Evolutionary conservation across 345 rosid genomes (phyloP), one percentile per base, ranked within the genome.

Genomic region (Citrus mangshanensis): DNA sequence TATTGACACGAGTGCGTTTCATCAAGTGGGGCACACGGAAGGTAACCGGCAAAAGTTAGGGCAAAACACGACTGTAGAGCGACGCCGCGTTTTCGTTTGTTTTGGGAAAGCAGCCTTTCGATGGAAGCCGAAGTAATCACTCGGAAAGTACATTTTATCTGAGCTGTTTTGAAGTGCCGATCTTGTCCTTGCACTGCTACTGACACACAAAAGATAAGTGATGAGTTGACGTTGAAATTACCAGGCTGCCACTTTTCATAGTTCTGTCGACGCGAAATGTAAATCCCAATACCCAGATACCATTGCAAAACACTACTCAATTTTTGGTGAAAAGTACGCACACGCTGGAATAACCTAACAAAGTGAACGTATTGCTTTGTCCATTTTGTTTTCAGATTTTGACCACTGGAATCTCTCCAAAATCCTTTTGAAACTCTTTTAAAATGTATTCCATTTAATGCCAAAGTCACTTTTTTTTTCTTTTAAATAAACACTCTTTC

Each of bases 11-110:
- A 34, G 35, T 6, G 16, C 19, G 68, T 32, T 46, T 13, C 18
- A 46, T 3, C 18, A 7, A 2, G 32, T 4, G 46, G 77, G 49
- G 5, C 69, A 63, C 56, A 22, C 28, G 6, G 9, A 1, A n/a
- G 32, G 66, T 61, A 63, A 72, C 68, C 55, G 69, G 74, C 56
- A 21, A 76, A 76, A 61, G 28, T 70, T 70, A 71, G 69, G 80
- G 77, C 68, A 70, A 71, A 72, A 21, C 70, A 9, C 25, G 22
- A 9, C 5, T 4, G 12, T 7, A 28, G 18, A 4, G 18, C n/a
- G 68, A 30, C 59, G 60, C 46, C 2, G 71, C 55, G 25, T 12
- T 49, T 34, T 66, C 25, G 58, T 18, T 64, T 12, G 27, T 61
- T 46, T 32, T 14, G 18, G 66, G 14, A 78, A 34, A 22, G 32